Evolutionary conservation across 768 basidiomycete species (phyloP), one percentile per base, ranked within the genome.

Genomic region (Gloeostereum incarnatum): DNA sequence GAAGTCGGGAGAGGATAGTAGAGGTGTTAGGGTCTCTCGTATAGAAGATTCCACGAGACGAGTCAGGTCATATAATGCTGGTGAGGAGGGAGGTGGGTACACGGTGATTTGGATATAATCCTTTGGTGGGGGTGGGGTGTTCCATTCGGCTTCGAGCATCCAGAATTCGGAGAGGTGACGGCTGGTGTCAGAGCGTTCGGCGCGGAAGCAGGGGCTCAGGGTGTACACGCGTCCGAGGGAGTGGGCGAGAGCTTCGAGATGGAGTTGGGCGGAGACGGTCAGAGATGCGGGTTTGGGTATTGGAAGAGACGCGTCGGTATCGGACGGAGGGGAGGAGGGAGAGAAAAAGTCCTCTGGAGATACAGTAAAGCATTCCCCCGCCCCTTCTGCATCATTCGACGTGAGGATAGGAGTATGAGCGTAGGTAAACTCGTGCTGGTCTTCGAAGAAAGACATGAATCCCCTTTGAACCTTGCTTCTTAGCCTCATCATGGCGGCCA

Each of bases 71-170:
- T n/a, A n/a, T n/a, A n/a, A n/a, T n/a, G n/a, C n/a, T n/a, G n/a
- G n/a, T n/a, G n/a, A n/a, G n/a, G n/a, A n/a, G n/a, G n/a, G n/a
- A n/a, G n/a, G n/a, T n/a, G n/a, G n/a, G n/a, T n/a, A n/a, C n/a
- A n/a, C n/a, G n/a, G n/a, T n/a, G n/a, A n/a, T n/a, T n/a, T n/a
- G n/a, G n/a, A n/a, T n/a, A n/a, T n/a, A n/a, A n/a, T n/a, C n/a
- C n/a, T n/a, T n/a, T n/a, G n/a, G n/a, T n/a, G n/a, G n/a, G n/a
- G n/a, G n/a, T n/a, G n/a, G n/a, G n/a, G n/a, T n/a, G 2, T 78
- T 78, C 73, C 89, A 81, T 54, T 99, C 96, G 0, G 88, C 93
- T 61, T 99, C 96, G 38, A 97, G 75, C 96, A 99, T 99, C 86
- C 90, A 97, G 58, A 99, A 99, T 57, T 99, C 96, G 36, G 89